These are phyloP conservation scores for Aspergillus cristatus DNA, from an alignment of 495 filamentous ascomycete genomes.

Conservation along the genomic window DNA sequence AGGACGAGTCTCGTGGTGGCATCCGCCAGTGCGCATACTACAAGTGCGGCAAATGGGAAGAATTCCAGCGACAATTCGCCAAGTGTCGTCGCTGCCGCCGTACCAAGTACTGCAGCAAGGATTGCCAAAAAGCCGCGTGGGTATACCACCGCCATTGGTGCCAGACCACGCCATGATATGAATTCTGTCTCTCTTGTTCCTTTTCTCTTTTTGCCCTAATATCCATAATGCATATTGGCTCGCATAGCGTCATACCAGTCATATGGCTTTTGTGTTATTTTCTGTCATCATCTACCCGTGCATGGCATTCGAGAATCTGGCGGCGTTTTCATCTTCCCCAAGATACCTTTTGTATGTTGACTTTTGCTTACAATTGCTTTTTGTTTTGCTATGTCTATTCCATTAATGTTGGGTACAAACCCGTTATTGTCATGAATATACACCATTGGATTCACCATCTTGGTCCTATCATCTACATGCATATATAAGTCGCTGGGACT, in stretches of 20 bases:
- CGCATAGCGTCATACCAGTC: slow-evolving; percentile 37
- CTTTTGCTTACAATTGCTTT: slow-evolving; percentile 11
- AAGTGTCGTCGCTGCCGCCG: slow-evolving; percentile 94
- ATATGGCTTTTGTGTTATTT: slow-evolving; percentile 13
- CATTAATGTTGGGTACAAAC: slow-evolving; percentile 10
- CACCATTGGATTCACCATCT: too few species aligned
- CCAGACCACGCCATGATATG: slow-evolving; percentile 54
- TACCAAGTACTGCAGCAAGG: slow-evolving; percentile 99
- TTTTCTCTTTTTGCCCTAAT: slow-evolving; percentile 9
- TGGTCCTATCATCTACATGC: too few species aligned
- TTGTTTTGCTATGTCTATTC: slow-evolving; percentile 5
- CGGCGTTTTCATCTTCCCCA: slow-evolving; percentile 26
- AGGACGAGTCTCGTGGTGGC: slow-evolving; percentile 87
- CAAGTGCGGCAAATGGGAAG: slow-evolving; percentile 96
- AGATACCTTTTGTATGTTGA: slow-evolving; percentile 38
- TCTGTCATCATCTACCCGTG: slow-evolving; percentile 20
- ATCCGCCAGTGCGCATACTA: slow-evolving; percentile 97
- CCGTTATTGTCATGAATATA: slow-evolving; percentile 24
- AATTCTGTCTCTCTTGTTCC: slow-evolving; percentile 4
- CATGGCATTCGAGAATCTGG: slow-evolving; percentile 38
- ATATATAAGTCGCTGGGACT: too few species aligned
- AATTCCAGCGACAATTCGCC: slow-evolving; percentile 90
- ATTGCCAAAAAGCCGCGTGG: slow-evolving; percentile 98
- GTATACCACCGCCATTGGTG: slow-evolving; percentile 98
- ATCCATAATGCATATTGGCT: slow-evolving; percentile 36